These are phyloP conservation scores for Intubia oerlemansii DNA, from an alignment of 2,329 filamentous ascomycete genomes.

Conservation along the genomic window DNA sequence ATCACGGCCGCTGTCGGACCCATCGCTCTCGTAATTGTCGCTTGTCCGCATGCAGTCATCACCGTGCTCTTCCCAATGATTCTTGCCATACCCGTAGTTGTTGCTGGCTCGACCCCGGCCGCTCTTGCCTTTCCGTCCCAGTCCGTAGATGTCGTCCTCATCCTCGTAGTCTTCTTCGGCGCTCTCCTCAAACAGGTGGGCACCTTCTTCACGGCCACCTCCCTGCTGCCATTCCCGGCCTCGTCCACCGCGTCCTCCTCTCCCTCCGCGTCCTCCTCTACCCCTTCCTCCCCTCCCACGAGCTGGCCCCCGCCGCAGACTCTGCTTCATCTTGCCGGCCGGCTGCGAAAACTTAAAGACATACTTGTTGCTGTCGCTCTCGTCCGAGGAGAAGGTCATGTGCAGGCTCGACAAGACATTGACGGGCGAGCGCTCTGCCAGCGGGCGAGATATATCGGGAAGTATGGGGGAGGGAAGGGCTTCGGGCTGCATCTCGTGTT, in stretches of 20 bases:
- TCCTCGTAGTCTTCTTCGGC: too few relatives aligned
- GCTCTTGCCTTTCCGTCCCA: background rate
- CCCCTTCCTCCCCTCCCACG: background rate
- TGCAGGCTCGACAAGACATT: too few relatives aligned
- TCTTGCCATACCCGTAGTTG: background rate
- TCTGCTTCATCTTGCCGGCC: slow-evolving; percentile 2
- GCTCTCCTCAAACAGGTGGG: too few relatives aligned
- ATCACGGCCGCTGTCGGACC: slow-evolving; percentile 26
- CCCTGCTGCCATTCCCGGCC: slow-evolving; percentile 1
- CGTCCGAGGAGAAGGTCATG: too few relatives aligned
- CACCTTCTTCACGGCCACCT: too few relatives aligned
- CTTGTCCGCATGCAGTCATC: slow-evolving; percentile 30
- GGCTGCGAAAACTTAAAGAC: slow-evolving; percentile 3
- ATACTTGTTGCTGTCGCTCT: background rate
- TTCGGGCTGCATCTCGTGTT: too few relatives aligned
- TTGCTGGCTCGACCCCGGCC: too few relatives aligned
- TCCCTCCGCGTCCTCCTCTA: background rate
- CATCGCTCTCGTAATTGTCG: slow-evolving; percentile 23
- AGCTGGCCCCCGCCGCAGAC: slow-evolving; percentile 1
- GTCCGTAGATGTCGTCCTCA: slow-evolving; percentile 1
- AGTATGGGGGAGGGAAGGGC: too few relatives aligned
- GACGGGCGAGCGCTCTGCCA: too few relatives aligned
- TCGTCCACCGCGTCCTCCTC: slow-evolving; percentile 1
- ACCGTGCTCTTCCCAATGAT: slow-evolving; percentile 23
- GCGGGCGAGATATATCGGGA: too few relatives aligned